Percentiles rank a stretch among this genome's conserved stretches.
Evolutionary conservation across 805 yeast genomes (phyloP).

Genomic region (Kodamaea restingae): DNA sequence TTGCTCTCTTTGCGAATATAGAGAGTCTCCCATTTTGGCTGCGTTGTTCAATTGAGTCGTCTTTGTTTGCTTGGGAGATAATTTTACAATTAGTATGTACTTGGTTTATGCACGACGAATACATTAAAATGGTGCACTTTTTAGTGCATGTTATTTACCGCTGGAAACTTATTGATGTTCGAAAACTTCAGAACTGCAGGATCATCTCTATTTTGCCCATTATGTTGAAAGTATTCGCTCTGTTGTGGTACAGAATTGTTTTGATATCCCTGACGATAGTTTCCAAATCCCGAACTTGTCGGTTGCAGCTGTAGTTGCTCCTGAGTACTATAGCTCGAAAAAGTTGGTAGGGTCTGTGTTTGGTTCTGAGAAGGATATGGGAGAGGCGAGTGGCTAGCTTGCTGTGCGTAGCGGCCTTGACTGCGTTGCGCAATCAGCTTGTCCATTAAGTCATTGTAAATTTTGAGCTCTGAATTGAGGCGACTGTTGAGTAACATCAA

Average conservation of each 20-base stretch:
- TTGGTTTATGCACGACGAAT: neutral
- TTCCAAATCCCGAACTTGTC: conserved; percentile 41
- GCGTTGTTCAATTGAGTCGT: neutral
- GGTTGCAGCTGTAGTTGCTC: conserved; percentile 24
- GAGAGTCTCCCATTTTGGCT: conserved; percentile 6
- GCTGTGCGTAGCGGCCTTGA: conserved; percentile 3
- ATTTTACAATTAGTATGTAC: neutral
- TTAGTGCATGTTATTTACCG: conserved; percentile 17
- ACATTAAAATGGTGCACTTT: too few species aligned
- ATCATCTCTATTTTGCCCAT: neutral
- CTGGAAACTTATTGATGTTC: conserved; percentile 28
- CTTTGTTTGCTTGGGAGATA: too few species aligned
- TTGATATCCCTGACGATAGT: conserved; percentile 11
- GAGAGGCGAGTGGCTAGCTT: neutral
- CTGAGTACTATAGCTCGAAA: neutral
- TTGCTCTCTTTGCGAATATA: conserved; percentile 40
- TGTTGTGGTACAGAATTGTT: too few species aligned
- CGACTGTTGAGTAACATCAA: conserved; percentile 66
- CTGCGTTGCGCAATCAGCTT: conserved; percentile 18
- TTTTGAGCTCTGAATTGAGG: conserved; percentile 60
- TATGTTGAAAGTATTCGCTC: too few species aligned
- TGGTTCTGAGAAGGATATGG: conserved; percentile 1
- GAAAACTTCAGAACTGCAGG: conserved; percentile 16
- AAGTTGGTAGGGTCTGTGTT: conserved; percentile 1
- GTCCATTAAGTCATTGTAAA: conserved; percentile 69